These are phyloP conservation scores for Kalmanozyma brasiliensis DNA, from an alignment of 1,284 basidiomycete genomes.

Conservation along the genomic window DNA sequence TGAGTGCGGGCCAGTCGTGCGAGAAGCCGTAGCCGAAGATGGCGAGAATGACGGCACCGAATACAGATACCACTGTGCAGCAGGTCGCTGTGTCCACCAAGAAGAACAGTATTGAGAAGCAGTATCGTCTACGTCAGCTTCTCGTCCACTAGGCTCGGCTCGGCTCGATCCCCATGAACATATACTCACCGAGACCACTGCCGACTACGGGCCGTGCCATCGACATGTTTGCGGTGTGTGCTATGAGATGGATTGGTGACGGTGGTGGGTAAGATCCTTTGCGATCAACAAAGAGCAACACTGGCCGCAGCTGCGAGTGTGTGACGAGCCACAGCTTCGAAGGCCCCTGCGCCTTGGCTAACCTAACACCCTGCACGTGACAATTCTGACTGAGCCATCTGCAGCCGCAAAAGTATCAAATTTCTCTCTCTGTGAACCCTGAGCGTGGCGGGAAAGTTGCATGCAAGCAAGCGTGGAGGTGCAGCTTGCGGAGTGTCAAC, in stretches of 20 bases:
- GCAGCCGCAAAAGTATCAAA: conserved; percentile 1
- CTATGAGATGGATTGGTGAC: neutral
- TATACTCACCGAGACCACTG: conserved; percentile 50
- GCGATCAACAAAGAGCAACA: conserved; percentile 8
- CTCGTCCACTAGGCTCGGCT: too few relatives aligned
- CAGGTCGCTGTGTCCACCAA: conserved; percentile 72
- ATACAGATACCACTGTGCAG: conserved; percentile 72
- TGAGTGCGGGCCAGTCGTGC: conserved; percentile 70
- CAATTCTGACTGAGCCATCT: too few relatives aligned
- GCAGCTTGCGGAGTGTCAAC: conserved; percentile 13
- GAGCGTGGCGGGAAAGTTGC: conserved; percentile 16
- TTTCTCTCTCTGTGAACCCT: conserved; percentile 21
- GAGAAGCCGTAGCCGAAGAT: conserved; percentile 63
- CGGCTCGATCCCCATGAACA: too few relatives aligned
- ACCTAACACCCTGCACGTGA: conserved; percentile 15
- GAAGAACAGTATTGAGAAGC: neutral
- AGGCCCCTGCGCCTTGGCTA: conserved; percentile 25
- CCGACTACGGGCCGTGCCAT: conserved; percentile 52
- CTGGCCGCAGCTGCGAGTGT: neutral
- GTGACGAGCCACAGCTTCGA: conserved; percentile 5
- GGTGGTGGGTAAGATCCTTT: neutral
- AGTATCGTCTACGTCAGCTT: conserved; percentile 3
- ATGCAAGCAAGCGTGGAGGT: conserved; percentile 31
- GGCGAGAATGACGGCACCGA: conserved; percentile 72
- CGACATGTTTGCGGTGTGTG: conserved; percentile 29